Evolutionary conservation across 257 asterid species (phyloP).

Genomic region (Solanum megistacrolobum): DNA sequence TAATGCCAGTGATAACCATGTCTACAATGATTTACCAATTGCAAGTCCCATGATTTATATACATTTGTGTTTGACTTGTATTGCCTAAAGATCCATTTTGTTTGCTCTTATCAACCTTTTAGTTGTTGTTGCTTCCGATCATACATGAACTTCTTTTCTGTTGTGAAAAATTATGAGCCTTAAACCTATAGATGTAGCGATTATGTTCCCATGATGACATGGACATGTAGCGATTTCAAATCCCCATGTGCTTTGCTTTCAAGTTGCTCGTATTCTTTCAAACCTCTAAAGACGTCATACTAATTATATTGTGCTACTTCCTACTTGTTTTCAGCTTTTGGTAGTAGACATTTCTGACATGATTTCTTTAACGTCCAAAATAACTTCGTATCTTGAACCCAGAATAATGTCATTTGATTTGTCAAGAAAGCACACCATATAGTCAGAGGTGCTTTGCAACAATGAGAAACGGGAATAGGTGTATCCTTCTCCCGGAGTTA

Average conservation of each 20-base stretch:
- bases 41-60: neutral
- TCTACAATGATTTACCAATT: neutral
- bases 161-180: neutral
- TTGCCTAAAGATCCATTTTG: neutral
- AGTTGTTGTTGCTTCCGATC: neutral
- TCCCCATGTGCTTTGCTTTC: neutral
- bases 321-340: neutral
- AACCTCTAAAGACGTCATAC: neutral
- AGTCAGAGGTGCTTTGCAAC: neutral
- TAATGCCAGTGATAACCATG: neutral
- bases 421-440: neutral
- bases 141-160: neutral
- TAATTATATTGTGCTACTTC: neutral
- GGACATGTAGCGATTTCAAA: neutral
- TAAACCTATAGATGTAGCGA: neutral
- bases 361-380: neutral
- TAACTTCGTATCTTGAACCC: neutral
- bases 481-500: neutral
- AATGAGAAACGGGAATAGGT: neutral
- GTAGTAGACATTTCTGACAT: neutral
- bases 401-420: neutral
- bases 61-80: neutral
- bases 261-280: neutral
- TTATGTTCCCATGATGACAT: neutral
- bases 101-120: neutral